phyloP scores from a whole-genome alignment of 352 stramenopile genomes.

The Phytophthora pinifolia region DNA sequence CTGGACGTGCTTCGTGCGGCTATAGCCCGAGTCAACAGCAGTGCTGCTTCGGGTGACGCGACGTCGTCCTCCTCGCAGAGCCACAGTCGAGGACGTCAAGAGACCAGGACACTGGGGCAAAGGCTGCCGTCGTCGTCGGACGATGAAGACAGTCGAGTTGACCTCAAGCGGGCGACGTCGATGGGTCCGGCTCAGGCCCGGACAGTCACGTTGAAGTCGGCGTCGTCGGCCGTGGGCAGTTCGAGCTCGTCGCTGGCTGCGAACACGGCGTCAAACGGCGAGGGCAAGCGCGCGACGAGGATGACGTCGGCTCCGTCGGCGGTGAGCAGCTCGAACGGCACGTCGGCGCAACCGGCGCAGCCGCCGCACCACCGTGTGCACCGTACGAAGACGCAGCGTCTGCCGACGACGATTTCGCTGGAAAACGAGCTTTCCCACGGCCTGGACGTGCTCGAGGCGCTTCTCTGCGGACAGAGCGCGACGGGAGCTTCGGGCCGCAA shows the following conservation, averaged over 20 bases:
- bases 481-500: slow-evolving; percentile 24
- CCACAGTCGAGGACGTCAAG: slow-evolving; percentile 2
- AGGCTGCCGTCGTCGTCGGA: slow-evolving; percentile 16
- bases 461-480: slow-evolving; percentile 38
- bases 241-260: not conserved
- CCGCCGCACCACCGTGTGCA: slow-evolving; percentile 20
- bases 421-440: slow-evolving; percentile 75
- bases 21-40: slow-evolving; percentile 38
- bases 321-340: slow-evolving; percentile 9
- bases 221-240: slow-evolving; percentile 8
- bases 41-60: not conserved
- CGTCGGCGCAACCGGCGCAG: not conserved
- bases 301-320: slow-evolving; percentile 29
- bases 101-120: slow-evolving; percentile 9
- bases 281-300: slow-evolving; percentile 22
- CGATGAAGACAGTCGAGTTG: slow-evolving; percentile 24
- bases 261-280: slow-evolving; percentile 5
- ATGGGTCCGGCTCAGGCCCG: slow-evolving; percentile 16
- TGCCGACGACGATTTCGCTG: slow-evolving; percentile 69
- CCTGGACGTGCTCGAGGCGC: slow-evolving; percentile 61
- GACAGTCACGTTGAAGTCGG: slow-evolving; percentile 21
- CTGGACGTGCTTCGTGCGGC: slow-evolving; percentile 63
- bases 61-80: not conserved
- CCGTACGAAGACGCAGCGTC: slow-evolving; percentile 52
- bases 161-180: slow-evolving; percentile 26